These are phyloP conservation scores for Candida arabinofermentans DNA, from an alignment of 805 yeast species.

Conservation along the genomic window DNA sequence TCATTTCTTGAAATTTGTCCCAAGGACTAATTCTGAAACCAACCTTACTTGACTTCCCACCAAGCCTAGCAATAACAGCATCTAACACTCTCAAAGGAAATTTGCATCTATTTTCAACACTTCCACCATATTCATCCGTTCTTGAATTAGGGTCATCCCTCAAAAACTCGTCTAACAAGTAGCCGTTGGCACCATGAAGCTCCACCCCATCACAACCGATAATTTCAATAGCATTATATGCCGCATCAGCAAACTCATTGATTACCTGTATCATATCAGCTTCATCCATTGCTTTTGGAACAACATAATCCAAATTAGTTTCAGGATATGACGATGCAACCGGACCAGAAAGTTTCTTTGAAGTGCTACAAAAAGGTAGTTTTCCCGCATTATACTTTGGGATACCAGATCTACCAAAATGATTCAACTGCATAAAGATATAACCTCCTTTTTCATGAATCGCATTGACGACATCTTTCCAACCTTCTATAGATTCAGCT, in stretches of 20 bases:
- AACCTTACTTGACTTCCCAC: constrained; percentile 31
- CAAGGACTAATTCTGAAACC: constrained; percentile 36
- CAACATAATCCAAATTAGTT: constrained; percentile 16
- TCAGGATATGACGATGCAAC: constrained; percentile 5
- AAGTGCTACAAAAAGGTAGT: constrained; percentile 11
- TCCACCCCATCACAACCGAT: constrained; percentile 40
- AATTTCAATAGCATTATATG: constrained; percentile 26
- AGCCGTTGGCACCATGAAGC: constrained; percentile 40
- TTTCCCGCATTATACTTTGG: constrained; percentile 9
- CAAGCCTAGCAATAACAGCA: constrained; percentile 33
- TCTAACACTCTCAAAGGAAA: constrained; percentile 34
- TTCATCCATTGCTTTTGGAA: constrained; percentile 15
- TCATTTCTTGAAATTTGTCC: constrained; percentile 27
- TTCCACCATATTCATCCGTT: constrained; percentile 55
- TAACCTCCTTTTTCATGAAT: constrained; percentile 41
- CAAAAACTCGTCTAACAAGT: constrained; percentile 35
- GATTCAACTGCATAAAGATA: constrained; percentile 42
- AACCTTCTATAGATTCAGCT: constrained; percentile 29
- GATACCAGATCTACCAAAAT: constrained; percentile 39
- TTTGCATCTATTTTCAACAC: constrained; percentile 36
- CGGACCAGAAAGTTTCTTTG: constrained; percentile 7
- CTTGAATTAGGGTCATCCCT: constrained; percentile 32
- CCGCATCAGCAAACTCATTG: constrained; percentile 26
- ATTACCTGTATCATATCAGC: constrained; percentile 38
- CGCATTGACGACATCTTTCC: constrained; percentile 39